phyloP scores from a whole-genome alignment of 345 rosid species.

The Mercurialis annua region DNA sequence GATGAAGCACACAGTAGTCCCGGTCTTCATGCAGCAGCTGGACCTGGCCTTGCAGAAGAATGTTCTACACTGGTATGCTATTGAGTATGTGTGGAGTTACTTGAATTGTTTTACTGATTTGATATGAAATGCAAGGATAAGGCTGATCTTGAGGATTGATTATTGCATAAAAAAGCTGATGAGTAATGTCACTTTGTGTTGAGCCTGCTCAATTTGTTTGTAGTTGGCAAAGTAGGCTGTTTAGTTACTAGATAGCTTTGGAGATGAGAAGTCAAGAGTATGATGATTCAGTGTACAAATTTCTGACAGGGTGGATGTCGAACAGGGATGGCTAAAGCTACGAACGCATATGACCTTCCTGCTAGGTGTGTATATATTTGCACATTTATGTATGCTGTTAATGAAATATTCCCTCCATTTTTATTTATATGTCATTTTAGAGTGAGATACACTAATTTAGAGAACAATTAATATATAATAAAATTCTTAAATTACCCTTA shows the following conservation, averaged over 20 bases:
- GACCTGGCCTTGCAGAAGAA: conserved; percentile 94
- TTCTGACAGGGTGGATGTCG: conserved; percentile 88
- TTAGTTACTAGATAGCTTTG: neutral
- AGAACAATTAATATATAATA: too few species aligned
- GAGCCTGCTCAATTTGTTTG: neutral
- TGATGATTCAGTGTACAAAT: conserved; percentile 19
- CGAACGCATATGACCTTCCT: conserved; percentile 94
- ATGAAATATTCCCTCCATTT: too few species aligned
- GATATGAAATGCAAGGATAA: neutral
- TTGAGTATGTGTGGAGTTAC: conserved; percentile 5
- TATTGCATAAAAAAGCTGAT: conserved; percentile 3
- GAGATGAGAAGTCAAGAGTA: conserved; percentile 11
- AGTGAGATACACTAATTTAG: too few species aligned
- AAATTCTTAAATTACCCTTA: too few species aligned
- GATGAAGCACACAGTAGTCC: conserved; percentile 91
- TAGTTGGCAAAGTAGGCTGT: conserved; percentile 1
- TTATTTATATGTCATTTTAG: too few species aligned
- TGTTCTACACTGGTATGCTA: conserved; percentile 70
- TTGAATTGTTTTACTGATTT: conserved; percentile 5
- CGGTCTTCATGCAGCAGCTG: conserved; percentile 96
- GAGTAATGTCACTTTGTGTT: neutral
- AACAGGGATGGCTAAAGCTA: conserved; percentile 96
- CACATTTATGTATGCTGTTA: conserved; percentile 9
- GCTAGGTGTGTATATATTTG: conserved; percentile 58
- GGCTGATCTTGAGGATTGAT: neutral